These are phyloP conservation scores for Ustulina deusta DNA, from an alignment of 2,329 filamentous ascomycete genomes.

Conservation along the genomic window DNA sequence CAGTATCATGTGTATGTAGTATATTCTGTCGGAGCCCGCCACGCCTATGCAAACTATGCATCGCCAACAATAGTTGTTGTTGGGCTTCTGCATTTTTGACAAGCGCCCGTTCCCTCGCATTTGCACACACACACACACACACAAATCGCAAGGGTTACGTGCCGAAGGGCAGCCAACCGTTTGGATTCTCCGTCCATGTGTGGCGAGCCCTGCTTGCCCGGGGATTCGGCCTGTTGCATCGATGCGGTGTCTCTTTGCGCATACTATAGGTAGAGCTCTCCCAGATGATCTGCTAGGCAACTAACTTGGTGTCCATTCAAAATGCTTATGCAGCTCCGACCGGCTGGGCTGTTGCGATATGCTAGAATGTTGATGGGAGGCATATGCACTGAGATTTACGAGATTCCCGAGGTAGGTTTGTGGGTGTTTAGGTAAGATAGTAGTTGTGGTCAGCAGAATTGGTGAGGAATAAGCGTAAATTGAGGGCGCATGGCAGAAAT, in stretches of 20 bases:
- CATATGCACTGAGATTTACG: constrained; percentile 7
- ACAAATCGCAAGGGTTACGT: constrained; percentile 32
- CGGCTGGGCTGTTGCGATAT: constrained; percentile 20
- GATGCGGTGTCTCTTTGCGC: constrained; percentile 30
- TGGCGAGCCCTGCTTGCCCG: constrained; percentile 30
- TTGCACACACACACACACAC: not conserved
- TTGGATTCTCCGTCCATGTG: constrained; percentile 27
- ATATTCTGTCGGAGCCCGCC: constrained; percentile 32
- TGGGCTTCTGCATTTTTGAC: constrained; percentile 26
- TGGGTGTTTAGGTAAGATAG: constrained; percentile 9
- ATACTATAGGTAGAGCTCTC: constrained; percentile 22
- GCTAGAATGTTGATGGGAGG: constrained; percentile 7
- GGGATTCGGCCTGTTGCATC: constrained; percentile 31
- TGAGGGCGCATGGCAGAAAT: constrained; percentile 23
- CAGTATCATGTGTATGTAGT: constrained; percentile 19
- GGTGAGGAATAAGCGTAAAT: constrained; percentile 19
- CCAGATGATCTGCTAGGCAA: constrained; percentile 27
- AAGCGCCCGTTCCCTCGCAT: constrained; percentile 31
- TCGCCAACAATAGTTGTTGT: constrained; percentile 21
- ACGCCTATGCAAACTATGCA: constrained; percentile 31
- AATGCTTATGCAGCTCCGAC: constrained; percentile 24
- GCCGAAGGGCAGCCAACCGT: constrained; percentile 28
- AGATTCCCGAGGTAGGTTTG: not conserved
- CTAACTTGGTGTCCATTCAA: constrained; percentile 25
- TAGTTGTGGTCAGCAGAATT: constrained; percentile 20